phyloP scores from a whole-genome alignment of 2,329 filamentous ascomycete genomes.

The Colletotrichum sp. region DNA sequence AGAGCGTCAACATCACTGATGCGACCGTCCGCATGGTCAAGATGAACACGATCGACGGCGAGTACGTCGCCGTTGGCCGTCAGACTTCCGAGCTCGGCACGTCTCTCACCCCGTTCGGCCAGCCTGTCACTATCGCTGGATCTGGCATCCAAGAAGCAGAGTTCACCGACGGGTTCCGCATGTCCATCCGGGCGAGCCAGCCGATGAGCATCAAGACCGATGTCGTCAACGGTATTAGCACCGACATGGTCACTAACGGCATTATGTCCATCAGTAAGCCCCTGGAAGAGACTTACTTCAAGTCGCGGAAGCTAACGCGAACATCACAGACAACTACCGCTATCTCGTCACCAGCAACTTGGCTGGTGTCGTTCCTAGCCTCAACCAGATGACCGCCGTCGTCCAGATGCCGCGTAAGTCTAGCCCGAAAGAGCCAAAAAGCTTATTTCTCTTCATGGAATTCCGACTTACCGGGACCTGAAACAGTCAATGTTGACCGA shows the following conservation, averaged over 20 bases:
- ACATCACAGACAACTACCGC: constrained; percentile 22
- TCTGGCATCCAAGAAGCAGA: constrained; percentile 27
- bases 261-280: constrained; percentile 23
- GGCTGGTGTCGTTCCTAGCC: constrained; percentile 21
- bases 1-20: constrained; percentile 26
- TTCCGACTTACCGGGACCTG: constrained; percentile 3
- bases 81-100: constrained; percentile 22
- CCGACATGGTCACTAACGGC: constrained; percentile 24
- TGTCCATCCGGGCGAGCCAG: constrained; percentile 26
- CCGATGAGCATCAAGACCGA: constrained; percentile 24
- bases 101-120: constrained; percentile 24
- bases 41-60: constrained; percentile 24
- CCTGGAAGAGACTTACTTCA: fast-evolving
- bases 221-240: constrained; percentile 25
- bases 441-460: background rate
- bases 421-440: background rate
- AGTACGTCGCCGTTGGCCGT: constrained; percentile 25
- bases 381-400: constrained; percentile 25
- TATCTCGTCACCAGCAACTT: constrained; percentile 26
- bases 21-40: constrained; percentile 26
- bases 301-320: background rate
- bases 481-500: constrained; percentile 25
- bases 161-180: constrained; percentile 25
- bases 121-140: constrained; percentile 21
- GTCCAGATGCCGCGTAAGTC: constrained; percentile 26